Evolutionary conservation across 129 eudicot species (phyloP).

Genomic region (Artemisia argyi): DNA sequence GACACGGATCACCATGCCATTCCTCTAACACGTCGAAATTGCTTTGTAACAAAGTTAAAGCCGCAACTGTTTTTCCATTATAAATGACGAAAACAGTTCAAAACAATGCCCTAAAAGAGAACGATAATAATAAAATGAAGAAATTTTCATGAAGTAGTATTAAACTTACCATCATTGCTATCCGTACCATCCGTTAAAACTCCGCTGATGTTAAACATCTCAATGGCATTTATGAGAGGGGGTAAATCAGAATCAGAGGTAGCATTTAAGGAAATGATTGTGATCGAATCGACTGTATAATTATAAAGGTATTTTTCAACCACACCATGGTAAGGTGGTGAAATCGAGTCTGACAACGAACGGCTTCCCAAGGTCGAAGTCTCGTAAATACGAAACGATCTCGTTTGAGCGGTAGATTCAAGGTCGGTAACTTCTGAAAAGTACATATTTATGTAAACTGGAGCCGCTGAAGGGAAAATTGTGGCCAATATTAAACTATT

Average conservation of each 20-base stretch:
- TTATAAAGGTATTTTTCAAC: not conserved
- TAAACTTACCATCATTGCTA: constrained; percentile 20
- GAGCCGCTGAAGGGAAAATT: not conserved
- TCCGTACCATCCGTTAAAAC: constrained; percentile 27
- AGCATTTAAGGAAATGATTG: constrained; percentile 14
- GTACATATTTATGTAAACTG: constrained; percentile 17
- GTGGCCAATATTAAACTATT: constrained; percentile 14
- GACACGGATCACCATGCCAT: constrained; percentile 35
- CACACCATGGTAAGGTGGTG: constrained; percentile 11
- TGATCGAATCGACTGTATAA: not conserved
- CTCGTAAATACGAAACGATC: constrained; percentile 15
- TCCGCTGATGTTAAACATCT: constrained; percentile 19
- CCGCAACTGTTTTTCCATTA: not conserved
- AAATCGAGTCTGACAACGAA: constrained; percentile 6
- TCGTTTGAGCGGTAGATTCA: constrained; percentile 14
- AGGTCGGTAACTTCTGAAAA: constrained; percentile 27
- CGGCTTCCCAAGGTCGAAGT: not conserved
- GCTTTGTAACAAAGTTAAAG: constrained; percentile 9
- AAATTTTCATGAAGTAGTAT: too few relatives aligned
- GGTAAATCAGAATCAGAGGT: constrained; percentile 26
- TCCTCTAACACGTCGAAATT: constrained; percentile 14
- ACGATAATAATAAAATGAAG: too few relatives aligned
- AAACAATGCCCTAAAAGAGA: too few relatives aligned
- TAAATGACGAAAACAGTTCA: not conserved
- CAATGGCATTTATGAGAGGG: constrained; percentile 26